These are phyloP conservation scores for Typha latifolia DNA, from an alignment of 176 grass and related monocot species.

Conservation along the genomic window DNA sequence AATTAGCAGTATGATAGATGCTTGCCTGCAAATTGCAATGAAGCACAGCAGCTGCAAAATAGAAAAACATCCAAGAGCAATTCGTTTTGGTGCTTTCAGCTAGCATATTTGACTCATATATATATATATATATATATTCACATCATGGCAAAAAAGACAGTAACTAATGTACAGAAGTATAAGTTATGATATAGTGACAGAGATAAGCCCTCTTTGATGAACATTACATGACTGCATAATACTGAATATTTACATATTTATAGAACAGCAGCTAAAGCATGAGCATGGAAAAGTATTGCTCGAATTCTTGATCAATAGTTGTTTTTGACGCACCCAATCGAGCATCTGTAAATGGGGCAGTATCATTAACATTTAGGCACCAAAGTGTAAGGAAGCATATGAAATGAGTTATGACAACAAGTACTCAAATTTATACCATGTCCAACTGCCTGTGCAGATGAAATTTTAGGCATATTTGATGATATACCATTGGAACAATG, in stretches of 20 bases:
- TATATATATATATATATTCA: too few relatives aligned
- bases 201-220: not conserved
- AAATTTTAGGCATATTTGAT: slow-evolving; percentile 26
- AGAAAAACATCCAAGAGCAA: too few relatives aligned
- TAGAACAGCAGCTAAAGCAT: slow-evolving; percentile 41
- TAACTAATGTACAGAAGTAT: too few relatives aligned
- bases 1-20: too few relatives aligned
- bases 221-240: not conserved
- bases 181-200: not conserved
- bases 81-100: too few relatives aligned
- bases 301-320: slow-evolving; percentile 78
- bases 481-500: slow-evolving; percentile 35
- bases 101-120: too few relatives aligned
- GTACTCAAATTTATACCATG: slow-evolving; percentile 24
- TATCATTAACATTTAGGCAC: slow-evolving; percentile 13
- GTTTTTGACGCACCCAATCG: slow-evolving; percentile 28
- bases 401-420: not conserved
- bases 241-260: slow-evolving; percentile 7
- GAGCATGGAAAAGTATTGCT: slow-evolving; percentile 72
- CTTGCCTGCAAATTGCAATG: too few relatives aligned
- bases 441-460: slow-evolving; percentile 17
- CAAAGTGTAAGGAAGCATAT: slow-evolving; percentile 1
- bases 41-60: too few relatives aligned
- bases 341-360: slow-evolving; percentile 16
- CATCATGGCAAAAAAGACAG: too few relatives aligned